Conservation (phyloP, 768 basidiomycete genomes). For the Tricholoma flavovirens region DNA sequence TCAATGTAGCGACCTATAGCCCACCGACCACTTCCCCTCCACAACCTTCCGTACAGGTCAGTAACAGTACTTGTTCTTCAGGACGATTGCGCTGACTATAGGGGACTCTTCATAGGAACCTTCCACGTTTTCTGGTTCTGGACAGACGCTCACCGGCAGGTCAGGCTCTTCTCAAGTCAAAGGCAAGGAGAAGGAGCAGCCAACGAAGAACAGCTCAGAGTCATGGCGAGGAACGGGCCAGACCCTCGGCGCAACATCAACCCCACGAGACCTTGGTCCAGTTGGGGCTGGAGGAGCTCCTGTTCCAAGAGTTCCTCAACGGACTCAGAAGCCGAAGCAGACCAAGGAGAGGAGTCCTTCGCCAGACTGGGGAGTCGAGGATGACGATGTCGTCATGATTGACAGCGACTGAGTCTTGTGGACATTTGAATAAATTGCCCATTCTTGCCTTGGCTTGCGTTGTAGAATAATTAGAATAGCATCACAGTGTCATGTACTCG, state of each 20-base stretch:
- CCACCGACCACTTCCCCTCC: slow-evolving; percentile 37
- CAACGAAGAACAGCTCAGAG: slow-evolving; percentile 29
- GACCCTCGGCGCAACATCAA: slow-evolving; percentile 37
- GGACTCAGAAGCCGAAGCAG: slow-evolving; percentile 26
- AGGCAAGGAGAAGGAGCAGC: slow-evolving; percentile 50
- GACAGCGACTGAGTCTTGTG: slow-evolving; percentile 60
- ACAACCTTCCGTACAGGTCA: slow-evolving; percentile 17
- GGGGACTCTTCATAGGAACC: slow-evolving; percentile 23
- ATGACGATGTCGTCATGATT: slow-evolving; percentile 78
- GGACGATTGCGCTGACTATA: slow-evolving; percentile 2
- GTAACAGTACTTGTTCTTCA: slow-evolving; percentile 16
- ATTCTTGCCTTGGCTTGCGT: background rate
- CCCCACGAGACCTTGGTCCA: slow-evolving; percentile 34
- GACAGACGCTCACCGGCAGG: slow-evolving; percentile 61
- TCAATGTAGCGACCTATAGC: slow-evolving; percentile 66
- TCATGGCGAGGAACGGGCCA: slow-evolving; percentile 46
- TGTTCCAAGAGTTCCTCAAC: slow-evolving; percentile 39
- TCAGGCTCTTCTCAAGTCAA: slow-evolving; percentile 31
- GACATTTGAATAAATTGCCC: background rate
- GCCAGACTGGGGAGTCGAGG: slow-evolving; percentile 83
- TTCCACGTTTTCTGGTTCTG: slow-evolving; percentile 56
- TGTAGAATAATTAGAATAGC: background rate
- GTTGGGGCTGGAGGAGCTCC: slow-evolving; percentile 53
- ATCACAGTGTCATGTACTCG: background rate
- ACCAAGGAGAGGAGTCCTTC: slow-evolving; percentile 54